Evolutionary conservation across 192 early-diverging fungal species (phyloP).

Genomic region (Dissophora ornata): DNA sequence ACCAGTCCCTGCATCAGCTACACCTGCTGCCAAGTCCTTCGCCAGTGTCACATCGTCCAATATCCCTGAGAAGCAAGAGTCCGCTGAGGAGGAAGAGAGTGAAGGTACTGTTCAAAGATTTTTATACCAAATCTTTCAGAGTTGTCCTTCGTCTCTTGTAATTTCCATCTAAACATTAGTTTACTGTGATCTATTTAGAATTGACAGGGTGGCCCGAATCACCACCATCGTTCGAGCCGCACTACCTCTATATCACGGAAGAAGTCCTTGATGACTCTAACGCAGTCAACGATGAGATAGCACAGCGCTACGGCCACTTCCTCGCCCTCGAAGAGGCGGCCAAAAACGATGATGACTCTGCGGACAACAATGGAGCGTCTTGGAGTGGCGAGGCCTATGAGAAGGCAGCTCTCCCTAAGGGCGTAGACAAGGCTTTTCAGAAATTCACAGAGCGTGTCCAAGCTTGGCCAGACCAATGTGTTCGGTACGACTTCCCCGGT

Average conservation of each 20-base stretch:
- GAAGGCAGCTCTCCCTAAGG: conserved; percentile 72
- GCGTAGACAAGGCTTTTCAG: conserved; percentile 84
- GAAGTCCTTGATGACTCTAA: conserved; percentile 61
- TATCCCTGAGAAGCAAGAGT: conserved; percentile 26
- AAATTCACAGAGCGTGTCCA: conserved; percentile 79
- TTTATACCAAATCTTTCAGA: no score
- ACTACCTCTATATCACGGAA: conserved; percentile 66
- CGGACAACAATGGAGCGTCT: conserved; percentile 16
- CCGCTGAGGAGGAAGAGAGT: conserved; percentile 24
- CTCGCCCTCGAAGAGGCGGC: conserved; percentile 56
- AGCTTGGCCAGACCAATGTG: conserved; percentile 84
- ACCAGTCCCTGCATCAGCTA: not conserved
- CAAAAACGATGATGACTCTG: conserved; percentile 22
- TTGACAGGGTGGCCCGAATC: conserved; percentile 49
- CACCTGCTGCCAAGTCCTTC: conserved; percentile 18
- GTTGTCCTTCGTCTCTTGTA: no score
- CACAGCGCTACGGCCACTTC: conserved; percentile 58
- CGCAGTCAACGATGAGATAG: conserved; percentile 41
- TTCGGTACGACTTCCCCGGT: conserved; percentile 82
- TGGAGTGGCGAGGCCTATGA: conserved; percentile 92
- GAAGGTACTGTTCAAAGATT: conserved; percentile 8
- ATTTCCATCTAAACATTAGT: no score
- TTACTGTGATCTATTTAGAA: no score
- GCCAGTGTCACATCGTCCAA: conserved; percentile 25
- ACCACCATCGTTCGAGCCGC: conserved; percentile 53